phyloP scores from a whole-genome alignment of 768 basidiomycete species.

The Pleurotus cornucopiae region DNA sequence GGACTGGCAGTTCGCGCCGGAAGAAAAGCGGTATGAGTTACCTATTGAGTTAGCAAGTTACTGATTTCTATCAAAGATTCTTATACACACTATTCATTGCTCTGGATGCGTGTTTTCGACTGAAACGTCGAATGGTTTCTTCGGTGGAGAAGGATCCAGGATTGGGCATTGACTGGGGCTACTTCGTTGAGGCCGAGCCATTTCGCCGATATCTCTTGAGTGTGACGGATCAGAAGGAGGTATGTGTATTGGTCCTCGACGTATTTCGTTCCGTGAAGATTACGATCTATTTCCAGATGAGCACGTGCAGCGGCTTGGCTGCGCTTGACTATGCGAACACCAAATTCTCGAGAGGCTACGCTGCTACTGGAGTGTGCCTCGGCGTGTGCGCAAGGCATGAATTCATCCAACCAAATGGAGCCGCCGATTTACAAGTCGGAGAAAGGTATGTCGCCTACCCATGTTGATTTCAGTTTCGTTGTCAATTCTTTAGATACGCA shows the following conservation, averaged over 20 bases:
- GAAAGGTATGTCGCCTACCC: conserved; percentile 3
- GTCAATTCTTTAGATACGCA: conserved; percentile 16
- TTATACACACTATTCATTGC: conserved; percentile 17
- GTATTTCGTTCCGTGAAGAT: neutral
- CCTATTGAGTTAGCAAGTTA: neutral
- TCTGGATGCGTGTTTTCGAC: conserved; percentile 21
- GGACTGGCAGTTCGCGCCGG: conserved; percentile 8
- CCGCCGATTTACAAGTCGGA: conserved; percentile 8
- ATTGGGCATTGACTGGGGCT: conserved; percentile 10
- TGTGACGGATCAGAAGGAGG: conserved; percentile 5
- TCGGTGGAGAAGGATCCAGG: conserved; percentile 9
- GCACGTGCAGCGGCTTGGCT: neutral
- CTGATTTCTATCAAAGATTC: conserved; percentile 11
- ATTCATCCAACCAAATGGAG: neutral
- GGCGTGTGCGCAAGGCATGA: conserved; percentile 11
- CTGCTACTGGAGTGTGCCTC: conserved; percentile 5
- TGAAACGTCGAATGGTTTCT: conserved; percentile 14
- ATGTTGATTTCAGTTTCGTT: neutral
- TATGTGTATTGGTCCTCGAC: neutral
- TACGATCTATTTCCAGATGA: neutral
- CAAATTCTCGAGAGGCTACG: neutral
- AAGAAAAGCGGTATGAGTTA: neutral
- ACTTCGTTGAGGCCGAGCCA: conserved; percentile 2
- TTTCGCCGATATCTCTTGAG: conserved; percentile 12
- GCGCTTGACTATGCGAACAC: neutral